These are phyloP conservation scores for Emmonsiellopsis sp. DNA, from an alignment of 2,329 filamentous ascomycete genomes.

Conservation along the genomic window DNA sequence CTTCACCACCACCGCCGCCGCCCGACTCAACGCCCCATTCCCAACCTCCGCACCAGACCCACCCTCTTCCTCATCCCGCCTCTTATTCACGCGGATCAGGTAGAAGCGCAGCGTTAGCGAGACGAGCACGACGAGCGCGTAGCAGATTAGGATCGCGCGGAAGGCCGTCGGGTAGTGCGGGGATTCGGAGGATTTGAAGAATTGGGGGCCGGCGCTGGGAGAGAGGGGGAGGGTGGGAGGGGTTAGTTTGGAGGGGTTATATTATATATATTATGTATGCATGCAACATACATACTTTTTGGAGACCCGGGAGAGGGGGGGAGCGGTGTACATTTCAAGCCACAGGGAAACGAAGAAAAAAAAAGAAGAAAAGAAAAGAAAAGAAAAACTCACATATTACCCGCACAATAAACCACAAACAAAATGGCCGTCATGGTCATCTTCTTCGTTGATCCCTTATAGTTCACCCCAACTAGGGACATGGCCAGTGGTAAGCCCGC, in stretches of 20 bases:
- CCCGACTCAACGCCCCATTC: not conserved
- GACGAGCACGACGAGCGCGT: conserved; percentile 40
- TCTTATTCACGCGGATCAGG: conserved; percentile 37
- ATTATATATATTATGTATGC: too few species aligned
- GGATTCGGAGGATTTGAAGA: conserved; percentile 42
- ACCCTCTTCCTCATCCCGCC: conserved; percentile 18
- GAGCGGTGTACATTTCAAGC: not conserved
- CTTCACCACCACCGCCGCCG: too few species aligned
- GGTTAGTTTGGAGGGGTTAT: too few species aligned
- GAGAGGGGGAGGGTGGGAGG: too few species aligned
- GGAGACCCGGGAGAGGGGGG: not conserved
- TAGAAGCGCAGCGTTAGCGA: conserved; percentile 39
- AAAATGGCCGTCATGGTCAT: conserved; percentile 49
- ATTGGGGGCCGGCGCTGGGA: conserved; percentile 39
- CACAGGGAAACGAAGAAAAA: not conserved
- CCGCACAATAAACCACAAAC: conserved; percentile 47
- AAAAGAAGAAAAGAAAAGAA: not conserved
- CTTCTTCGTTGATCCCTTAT: conserved; percentile 50
- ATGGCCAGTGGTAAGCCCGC: conserved; percentile 46
- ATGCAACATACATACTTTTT: not conserved
- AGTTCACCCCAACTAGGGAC: conserved; percentile 48
- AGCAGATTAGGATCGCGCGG: conserved; percentile 47
- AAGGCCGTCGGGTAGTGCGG: conserved; percentile 48
- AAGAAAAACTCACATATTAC: conserved; percentile 36
- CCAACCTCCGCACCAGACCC: not conserved